Base-by-base conservation (phyloP, 306 rosid genomes). In the Myrica gale region DNA sequence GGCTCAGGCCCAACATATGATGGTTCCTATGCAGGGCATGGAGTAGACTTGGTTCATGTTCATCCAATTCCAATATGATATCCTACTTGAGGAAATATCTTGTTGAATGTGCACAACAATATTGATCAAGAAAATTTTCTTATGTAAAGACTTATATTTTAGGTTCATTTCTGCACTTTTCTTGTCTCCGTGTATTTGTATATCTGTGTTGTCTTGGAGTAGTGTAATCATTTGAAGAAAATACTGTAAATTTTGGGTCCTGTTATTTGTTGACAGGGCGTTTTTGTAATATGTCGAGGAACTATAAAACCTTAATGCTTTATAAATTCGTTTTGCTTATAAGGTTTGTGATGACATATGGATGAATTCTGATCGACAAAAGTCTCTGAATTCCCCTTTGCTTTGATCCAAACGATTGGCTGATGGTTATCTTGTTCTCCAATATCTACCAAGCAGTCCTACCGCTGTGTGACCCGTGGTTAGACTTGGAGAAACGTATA, bases 1-100 rank as follows among this genome's bases (percentile, higher is more conserved):
- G 75, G 78, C 81, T 15, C 97, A 89, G 92, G 89, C 81, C 77
- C 98, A 86, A 72, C 95, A 83, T 68, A 84, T 90, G 93, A 88
- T 95, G 88, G 82, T 88, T 76, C 98, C 95, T 48, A 89, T 92
- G 98, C 97, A 85, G 80, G 96, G 96, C 52, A 85, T 92, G 1
- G 97, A 94, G 81, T 89, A 85, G 88, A 67, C 43, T 32, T 32
- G 37, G 37, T 37, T 78, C 72, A 20, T 66, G 63, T 53, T 66
- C 63, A 45, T 9, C 58, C 71, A 66, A 56, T 55, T 52, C 79
- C 83, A 71, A 63, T 78, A 61, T 66, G 83, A 48, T 58, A 17
- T 75, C 71, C 71, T 68, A 80, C 81, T 39, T 43, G 69, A 73
- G 81, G 76, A 73, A 2, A 80, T 57, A 79, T 81, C 26, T 71